phyloP scores from a whole-genome alignment of 805 yeast genomes.

The Wickerhamiella shivajii region DNA sequence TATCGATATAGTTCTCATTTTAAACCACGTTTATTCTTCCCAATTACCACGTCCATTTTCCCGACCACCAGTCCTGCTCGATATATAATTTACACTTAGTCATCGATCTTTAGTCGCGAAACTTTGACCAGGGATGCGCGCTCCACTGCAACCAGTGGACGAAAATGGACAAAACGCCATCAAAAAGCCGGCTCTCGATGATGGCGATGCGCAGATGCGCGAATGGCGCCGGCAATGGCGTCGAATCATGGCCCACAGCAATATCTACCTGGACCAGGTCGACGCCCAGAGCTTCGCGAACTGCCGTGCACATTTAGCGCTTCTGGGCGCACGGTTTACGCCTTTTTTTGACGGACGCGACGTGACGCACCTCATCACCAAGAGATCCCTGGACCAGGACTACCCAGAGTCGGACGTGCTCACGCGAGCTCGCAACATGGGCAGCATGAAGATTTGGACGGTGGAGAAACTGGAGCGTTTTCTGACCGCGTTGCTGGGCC shows the following conservation, averaged over 20 bases:
- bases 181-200: too few species aligned
- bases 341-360: slow-evolving; percentile 39
- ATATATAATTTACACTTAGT: too few species aligned
- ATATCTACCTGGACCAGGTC: slow-evolving; percentile 44
- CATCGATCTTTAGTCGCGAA: too few species aligned
- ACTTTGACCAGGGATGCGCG: too few species aligned
- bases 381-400: slow-evolving; percentile 34
- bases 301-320: slow-evolving; percentile 18
- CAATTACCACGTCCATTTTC: too few species aligned
- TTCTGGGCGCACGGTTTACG: slow-evolving; percentile 32
- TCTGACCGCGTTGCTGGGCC: slow-evolving; percentile 28
- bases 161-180: too few species aligned
- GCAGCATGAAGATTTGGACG: slow-evolving; percentile 66
- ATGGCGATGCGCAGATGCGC: slow-evolving; percentile 11
- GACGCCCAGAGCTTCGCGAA: slow-evolving; percentile 22
- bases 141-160: too few species aligned
- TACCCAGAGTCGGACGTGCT: slow-evolving; percentile 47
- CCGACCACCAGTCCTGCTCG: too few species aligned
- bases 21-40: too few species aligned
- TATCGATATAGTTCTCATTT: too few species aligned
- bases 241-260: slow-evolving; percentile 41
- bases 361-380: slow-evolving; percentile 67
- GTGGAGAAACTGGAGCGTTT: slow-evolving; percentile 74
- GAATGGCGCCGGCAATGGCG: slow-evolving; percentile 55
- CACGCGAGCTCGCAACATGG: slow-evolving; percentile 41